Evolutionary conservation across 1,139 yeast species (phyloP).

Genomic region (Nakaseomyces sp.): DNA sequence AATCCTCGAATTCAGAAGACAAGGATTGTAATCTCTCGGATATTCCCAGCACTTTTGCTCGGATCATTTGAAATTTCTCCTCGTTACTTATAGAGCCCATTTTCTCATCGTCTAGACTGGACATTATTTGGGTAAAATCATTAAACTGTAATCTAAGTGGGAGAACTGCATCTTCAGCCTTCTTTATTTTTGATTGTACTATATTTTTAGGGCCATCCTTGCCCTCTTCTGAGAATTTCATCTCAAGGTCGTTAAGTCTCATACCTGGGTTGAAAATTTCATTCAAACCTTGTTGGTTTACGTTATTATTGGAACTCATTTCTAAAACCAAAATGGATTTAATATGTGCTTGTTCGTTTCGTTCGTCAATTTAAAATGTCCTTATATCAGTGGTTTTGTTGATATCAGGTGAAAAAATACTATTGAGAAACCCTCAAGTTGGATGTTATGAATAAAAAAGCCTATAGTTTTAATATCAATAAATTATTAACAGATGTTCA

Average conservation of each 20-base stretch:
- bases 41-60: slow-evolving; percentile 19
- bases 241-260: slow-evolving; percentile 19
- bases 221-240: slow-evolving; percentile 12
- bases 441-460: no score
- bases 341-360: no score
- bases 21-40: slow-evolving; percentile 19
- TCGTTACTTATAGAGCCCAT: slow-evolving; percentile 11
- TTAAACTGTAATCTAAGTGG: slow-evolving; percentile 27
- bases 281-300: not conserved
- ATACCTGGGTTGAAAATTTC: slow-evolving; percentile 11
- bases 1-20: slow-evolving; percentile 18
- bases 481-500: no score
- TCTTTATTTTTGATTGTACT: slow-evolving; percentile 11
- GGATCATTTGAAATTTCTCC: slow-evolving; percentile 20
- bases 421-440: no score
- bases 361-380: no score
- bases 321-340: no score
- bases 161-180: slow-evolving; percentile 18
- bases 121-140: slow-evolving; percentile 23
- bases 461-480: no score
- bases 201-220: slow-evolving; percentile 10
- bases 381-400: no score
- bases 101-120: slow-evolving; percentile 17
- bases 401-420: no score
- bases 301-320: not conserved